A percentile compares a stretch with the other conserved stretches of the same genome.
phyloP scores from a whole-genome alignment of 345 rosid genomes.

The Eucalyptus urophylla region DNA sequence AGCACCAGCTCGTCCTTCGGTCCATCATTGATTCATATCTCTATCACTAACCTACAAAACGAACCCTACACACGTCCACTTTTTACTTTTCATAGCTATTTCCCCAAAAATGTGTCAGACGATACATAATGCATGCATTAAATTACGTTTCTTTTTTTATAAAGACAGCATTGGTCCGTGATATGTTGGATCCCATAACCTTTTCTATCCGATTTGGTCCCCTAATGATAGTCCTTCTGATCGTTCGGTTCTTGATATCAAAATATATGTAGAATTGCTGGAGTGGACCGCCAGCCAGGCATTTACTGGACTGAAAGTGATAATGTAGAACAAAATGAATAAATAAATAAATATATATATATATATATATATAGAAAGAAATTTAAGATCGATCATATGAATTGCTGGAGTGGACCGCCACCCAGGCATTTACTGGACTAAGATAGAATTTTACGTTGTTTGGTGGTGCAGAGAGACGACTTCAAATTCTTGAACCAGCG shows the following conservation, averaged over 20 bases:
- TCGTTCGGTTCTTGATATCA: background rate
- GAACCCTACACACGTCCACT: background rate
- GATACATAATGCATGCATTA: background rate
- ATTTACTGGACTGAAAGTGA: background rate
- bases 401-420: no score
- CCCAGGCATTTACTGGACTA: no score
- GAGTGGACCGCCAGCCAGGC: background rate
- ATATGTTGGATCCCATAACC: background rate
- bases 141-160: background rate
- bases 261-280: background rate
- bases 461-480: slow-evolving; percentile 27
- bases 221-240: background rate
- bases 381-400: background rate
- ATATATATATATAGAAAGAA: background rate
- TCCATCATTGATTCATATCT: background rate
- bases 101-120: background rate
- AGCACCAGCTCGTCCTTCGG: background rate
- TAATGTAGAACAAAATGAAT: background rate
- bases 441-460: slow-evolving; percentile 10
- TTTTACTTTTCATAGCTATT: background rate
- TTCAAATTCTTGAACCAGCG: slow-evolving; percentile 47
- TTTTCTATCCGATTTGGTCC: background rate
- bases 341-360: no score
- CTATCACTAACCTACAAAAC: background rate
- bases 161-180: background rate